Base-by-base conservation (phyloP, 176 grass and related monocot species). In the Secale cereale region DNA sequence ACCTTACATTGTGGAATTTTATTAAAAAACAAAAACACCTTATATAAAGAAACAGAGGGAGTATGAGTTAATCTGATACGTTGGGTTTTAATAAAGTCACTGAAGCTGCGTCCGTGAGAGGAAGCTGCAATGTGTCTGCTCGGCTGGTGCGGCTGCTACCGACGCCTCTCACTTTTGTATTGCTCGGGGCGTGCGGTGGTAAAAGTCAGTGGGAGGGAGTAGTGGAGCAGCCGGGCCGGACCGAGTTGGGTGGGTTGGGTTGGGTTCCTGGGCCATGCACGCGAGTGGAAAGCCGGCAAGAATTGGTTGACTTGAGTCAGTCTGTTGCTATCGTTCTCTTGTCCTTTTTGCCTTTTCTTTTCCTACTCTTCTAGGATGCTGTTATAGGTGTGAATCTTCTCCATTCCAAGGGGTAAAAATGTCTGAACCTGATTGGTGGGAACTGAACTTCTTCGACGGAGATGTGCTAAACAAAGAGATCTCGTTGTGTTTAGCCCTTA, bases 161-260 rank as follows among this genome's bases (percentile, higher is more conserved):
- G 1, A 23, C 37, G 9, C 71, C 27, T 14, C 23, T 40, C 40
- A 20, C 65, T 64, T 88, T 75, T 88, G 77, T 80, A 85, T 32
- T 31, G 75, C 40, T 74, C 65, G 19, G 64, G 29, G 37, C 7
- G 26, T 59, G 82, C 10, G 57, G 78, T 16, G 27, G 45, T 15
- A 17, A 9, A 73, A 46, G 39, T 52, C 14, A 56, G 50, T 29
- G 17, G 61, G 62, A 13, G 40, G 70, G 63, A 11, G 57, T 80
- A 22, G 82, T 65, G 82, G 83, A 59, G 66, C 60, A 46, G 70
- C 41, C 32, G 69, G 85, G 85, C 41, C 59, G 45, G 41, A 56
- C 27, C 31, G 28, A 71, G 37, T 46, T 59, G 26, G 25, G 79
- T 87, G 86, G 79, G 86, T 67, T 82, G 64, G 64, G 28, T 65